phyloP scores from a whole-genome alignment of 2,329 filamentous ascomycete genomes.

The Exophiala spinifera region DNA sequence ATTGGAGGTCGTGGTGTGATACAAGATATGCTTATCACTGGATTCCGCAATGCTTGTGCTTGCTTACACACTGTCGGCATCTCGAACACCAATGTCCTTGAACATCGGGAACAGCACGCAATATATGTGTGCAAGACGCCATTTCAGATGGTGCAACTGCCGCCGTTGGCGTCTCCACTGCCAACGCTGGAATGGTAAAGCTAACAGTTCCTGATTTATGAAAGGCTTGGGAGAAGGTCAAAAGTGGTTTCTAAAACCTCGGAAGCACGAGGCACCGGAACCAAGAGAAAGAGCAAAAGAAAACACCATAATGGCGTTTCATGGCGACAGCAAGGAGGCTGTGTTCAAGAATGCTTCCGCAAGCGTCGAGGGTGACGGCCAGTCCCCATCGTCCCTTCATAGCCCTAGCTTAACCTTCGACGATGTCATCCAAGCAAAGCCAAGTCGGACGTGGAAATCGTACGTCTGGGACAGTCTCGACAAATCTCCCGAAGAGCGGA shows the following conservation, averaged over 20 bases:
- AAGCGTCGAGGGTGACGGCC: neutral
- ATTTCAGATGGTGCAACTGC: neutral
- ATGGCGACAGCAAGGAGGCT: slow-evolving; percentile 1
- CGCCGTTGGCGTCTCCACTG: neutral
- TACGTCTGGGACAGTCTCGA: slow-evolving; percentile 55
- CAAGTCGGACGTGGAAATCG: slow-evolving; percentile 45
- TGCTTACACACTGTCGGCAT: neutral
- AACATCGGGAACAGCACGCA: slow-evolving; percentile 12
- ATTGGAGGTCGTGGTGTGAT: no score
- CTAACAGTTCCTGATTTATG: neutral
- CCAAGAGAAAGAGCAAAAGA: no score
- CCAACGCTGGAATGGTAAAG: no score
- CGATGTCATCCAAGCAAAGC: slow-evolving; percentile 27
- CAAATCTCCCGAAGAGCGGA: slow-evolving; percentile 48
- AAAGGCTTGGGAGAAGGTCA: neutral
- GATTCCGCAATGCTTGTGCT: neutral
- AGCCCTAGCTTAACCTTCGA: neutral
- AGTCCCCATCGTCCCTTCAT: no score
- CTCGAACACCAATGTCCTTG: neutral
- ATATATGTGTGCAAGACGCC: slow-evolving; percentile 12
- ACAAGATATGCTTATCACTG: no score
- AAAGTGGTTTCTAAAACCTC: no score
- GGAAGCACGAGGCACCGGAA: no score
- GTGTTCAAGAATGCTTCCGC: neutral
- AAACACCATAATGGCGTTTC: no score